phyloP scores from a whole-genome alignment of 352 stramenopile species.

The Globisporangium irregulare region DNA sequence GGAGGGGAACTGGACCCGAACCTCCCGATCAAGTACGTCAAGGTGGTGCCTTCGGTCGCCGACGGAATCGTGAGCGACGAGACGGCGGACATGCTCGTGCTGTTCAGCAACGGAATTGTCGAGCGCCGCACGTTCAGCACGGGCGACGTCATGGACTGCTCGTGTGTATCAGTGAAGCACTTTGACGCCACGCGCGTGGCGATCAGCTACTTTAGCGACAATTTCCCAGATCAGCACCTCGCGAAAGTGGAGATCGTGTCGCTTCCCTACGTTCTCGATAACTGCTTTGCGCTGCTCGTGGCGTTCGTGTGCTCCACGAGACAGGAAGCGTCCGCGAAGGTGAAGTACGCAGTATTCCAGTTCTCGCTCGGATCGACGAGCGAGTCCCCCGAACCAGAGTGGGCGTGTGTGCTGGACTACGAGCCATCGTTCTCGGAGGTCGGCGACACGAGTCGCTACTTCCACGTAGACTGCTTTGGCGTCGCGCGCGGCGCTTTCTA shows the following conservation, averaged over 20 bases:
- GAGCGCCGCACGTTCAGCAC: slow-evolving; percentile 71
- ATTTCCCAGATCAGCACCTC: slow-evolving; percentile 54
- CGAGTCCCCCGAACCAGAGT: slow-evolving; percentile 41
- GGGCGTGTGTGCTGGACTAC: slow-evolving; percentile 66
- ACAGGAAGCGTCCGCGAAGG: slow-evolving; percentile 28
- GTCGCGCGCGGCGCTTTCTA: slow-evolving; percentile 68
- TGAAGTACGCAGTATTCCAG: slow-evolving; percentile 77
- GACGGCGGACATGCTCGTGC: slow-evolving; percentile 55
- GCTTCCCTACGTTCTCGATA: slow-evolving; percentile 62
- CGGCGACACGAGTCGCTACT: slow-evolving; percentile 33
- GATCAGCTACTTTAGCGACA: slow-evolving; percentile 71
- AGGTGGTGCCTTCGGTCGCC: slow-evolving; percentile 34
- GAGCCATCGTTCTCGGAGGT: slow-evolving; percentile 53
- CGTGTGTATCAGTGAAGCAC: slow-evolving; percentile 47
- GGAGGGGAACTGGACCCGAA: slow-evolving; percentile 40
- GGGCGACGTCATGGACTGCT: slow-evolving; percentile 63
- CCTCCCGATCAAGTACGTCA: slow-evolving; percentile 52
- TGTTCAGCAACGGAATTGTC: slow-evolving; percentile 64
- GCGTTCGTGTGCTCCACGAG: slow-evolving; percentile 64
- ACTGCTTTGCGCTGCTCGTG: slow-evolving; percentile 55
- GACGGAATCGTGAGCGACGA: slow-evolving; percentile 28
- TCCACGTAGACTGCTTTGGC: slow-evolving; percentile 54
- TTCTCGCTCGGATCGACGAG: slow-evolving; percentile 37
- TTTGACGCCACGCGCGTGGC: slow-evolving; percentile 59
- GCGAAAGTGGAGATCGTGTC: slow-evolving; percentile 62